These are phyloP conservation scores for Lachnellula arida DNA, from an alignment of 2,329 filamentous ascomycete species.

Conservation along the genomic window DNA sequence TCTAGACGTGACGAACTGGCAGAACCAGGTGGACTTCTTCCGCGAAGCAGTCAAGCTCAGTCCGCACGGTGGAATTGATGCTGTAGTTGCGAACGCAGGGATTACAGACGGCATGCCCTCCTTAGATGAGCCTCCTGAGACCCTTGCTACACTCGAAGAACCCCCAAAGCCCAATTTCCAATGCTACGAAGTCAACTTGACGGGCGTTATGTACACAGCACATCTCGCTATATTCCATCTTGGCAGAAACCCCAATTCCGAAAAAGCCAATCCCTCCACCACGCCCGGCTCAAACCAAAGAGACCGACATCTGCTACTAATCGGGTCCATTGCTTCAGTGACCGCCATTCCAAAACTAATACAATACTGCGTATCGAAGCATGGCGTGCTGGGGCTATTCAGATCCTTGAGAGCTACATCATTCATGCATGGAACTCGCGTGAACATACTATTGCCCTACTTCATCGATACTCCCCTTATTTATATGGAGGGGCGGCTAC, in stretches of 20 bases:
- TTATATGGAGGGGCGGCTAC: slow-evolving; percentile 38
- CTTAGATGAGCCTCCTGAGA: slow-evolving; percentile 41
- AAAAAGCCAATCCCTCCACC: slow-evolving; percentile 29
- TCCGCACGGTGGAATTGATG: slow-evolving; percentile 52
- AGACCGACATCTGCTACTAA: slow-evolving; percentile 57
- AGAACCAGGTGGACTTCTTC: slow-evolving; percentile 60
- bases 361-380: slow-evolving; percentile 59
- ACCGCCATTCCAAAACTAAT: slow-evolving; percentile 39
- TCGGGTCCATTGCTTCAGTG: slow-evolving; percentile 58
- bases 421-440: slow-evolving; percentile 47
- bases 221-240: slow-evolving; percentile 61
- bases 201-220: slow-evolving; percentile 59
- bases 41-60: slow-evolving; percentile 50
- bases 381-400: slow-evolving; percentile 62
- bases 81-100: slow-evolving; percentile 64
- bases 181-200: slow-evolving; percentile 58
- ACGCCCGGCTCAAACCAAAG: slow-evolving; percentile 31
- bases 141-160: slow-evolving; percentile 37
- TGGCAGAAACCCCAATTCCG: slow-evolving; percentile 43
- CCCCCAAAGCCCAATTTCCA: slow-evolving; percentile 47
- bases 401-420: slow-evolving; percentile 50
- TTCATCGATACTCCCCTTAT: slow-evolving; percentile 61
- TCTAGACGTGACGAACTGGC: slow-evolving; percentile 63
- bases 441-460: slow-evolving; percentile 65
- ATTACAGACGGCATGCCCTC: slow-evolving; percentile 41